A percentile compares a stretch with the other conserved stretches of the same genome.
Evolutionary conservation across 2,329 filamentous ascomycete genomes (phyloP).

Genomic region (Escovopsis sp.): DNA sequence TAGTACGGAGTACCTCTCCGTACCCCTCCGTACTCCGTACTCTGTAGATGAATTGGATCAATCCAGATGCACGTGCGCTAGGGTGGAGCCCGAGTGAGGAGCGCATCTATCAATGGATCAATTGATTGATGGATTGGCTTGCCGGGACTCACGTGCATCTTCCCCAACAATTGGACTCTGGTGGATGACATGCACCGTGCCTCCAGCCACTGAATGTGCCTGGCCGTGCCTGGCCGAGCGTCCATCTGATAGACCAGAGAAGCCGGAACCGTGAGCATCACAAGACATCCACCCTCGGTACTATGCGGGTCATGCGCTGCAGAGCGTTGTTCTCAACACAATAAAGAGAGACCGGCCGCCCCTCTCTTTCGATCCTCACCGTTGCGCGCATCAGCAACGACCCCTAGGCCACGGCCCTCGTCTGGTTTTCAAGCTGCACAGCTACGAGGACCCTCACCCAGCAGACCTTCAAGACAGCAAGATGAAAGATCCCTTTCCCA

Average conservation of each 20-base stretch:
- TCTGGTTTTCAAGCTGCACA: background rate
- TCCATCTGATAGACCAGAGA: too few relatives aligned
- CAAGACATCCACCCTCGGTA: background rate
- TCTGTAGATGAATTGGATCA: too few relatives aligned
- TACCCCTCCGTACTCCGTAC: too few relatives aligned
- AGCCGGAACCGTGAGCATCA: background rate
- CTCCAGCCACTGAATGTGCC: too few relatives aligned
- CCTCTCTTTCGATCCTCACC: background rate
- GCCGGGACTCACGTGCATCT: background rate
- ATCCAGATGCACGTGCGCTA: too few relatives aligned
- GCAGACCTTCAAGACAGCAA: conserved; percentile 8
- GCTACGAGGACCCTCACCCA: too few relatives aligned
- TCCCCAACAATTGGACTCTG: background rate
- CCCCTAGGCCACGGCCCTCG: background rate
- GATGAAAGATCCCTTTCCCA: conserved; percentile 63
- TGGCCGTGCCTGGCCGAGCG: background rate
- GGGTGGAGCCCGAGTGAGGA: too few relatives aligned
- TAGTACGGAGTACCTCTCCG: too few relatives aligned
- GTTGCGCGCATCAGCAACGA: background rate
- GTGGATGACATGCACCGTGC: background rate
- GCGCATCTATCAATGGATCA: too few relatives aligned
- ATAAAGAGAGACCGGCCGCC: background rate
- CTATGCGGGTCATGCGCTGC: background rate
- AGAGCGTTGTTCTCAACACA: background rate
- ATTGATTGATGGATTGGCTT: too few relatives aligned